Evolutionary conservation across 257 asterid species (phyloP), one percentile per base, ranked within the genome.

Genomic region (Ocimum tenuiflorum): DNA sequence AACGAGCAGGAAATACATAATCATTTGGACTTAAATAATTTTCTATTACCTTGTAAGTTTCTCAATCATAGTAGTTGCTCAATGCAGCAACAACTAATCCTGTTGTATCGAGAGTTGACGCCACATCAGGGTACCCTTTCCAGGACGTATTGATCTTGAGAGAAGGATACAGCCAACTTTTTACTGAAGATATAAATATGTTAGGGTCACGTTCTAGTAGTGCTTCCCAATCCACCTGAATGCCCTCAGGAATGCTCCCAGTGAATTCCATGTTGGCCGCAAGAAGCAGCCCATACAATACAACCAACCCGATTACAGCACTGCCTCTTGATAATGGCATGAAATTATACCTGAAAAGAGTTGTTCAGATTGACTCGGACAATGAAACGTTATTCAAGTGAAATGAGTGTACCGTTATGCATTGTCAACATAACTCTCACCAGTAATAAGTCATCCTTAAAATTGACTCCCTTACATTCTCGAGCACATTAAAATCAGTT

Each of bases 141-240:
- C 99, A 92, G 48, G 97, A 85, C 20, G 96, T 92, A 18, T 71
- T 75, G 39, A 82, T 79, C 85, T 88, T 94, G 45, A 94, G 94
- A 67, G 86, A 83, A 47, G 99, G 96, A 74, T 80, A 84, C 47
- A 94, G 65, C 97, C 99, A 94, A 58, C 83, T 86, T 81, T 81
- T 83, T 7, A 85, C 79, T 6, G 90, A 79, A 45, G 77, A 76
- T 24, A 82, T 66, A 24, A 89, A 94, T 61, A 77, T 50, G 67
- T 46, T 64, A 4, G 95, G 95, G 65, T 89, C 88, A 2, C 81
- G 75, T 70, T 86, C 89, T 20, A 94, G 85, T 69, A 89, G 82
- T 71, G 99, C 99, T 71, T 94, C 99, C 99, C 99, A 94, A 41
- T 94, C 97, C 66, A 89, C 80, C 89, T 94, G 97, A 36, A 88